Base-by-base conservation (phyloP, 2,329 filamentous ascomycete genomes). In the Cercospora zeae-maydis region DNA sequence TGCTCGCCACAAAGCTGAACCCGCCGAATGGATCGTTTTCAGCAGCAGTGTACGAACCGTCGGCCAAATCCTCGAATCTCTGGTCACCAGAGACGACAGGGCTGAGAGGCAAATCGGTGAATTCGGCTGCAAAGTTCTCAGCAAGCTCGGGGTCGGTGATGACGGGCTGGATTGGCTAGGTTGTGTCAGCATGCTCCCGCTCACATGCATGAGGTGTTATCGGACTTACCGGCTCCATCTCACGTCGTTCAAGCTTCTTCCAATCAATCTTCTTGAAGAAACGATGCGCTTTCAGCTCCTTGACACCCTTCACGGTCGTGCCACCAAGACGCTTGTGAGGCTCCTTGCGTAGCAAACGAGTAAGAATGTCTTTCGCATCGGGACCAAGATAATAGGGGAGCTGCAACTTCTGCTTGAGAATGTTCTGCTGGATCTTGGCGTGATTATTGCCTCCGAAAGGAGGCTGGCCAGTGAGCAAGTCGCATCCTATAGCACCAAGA, bases 201-300 rank as follows among this genome's bases (percentile, higher is more conserved):
- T 49, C 13, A 13, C 31, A n/a, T 13, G 2, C 30, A 30, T 30
- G 3, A 14, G 6, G 16, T 37, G 36, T 36, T 14, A 52, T 3
- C 2, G 4, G 11, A 65, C 66, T 65, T 62, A 67, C 67, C 13
- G 95, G 90, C 70, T 91, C 88, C 52, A 96, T 70, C 77, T 97
- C 91, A 36, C 93, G 85, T 30, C 85, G 86, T 66, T 90, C 92
- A 13, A 99, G 84, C 71, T 88, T 89, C 78, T 87, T 88, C 95
- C 95, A 99, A 79, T 99, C 88, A 72, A 99, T 96, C 80, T 92
- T 95, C 73, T 91, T 87, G 84, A 99, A 99, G 82, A 99, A 99
- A 9, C 95, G 87, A 75, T 99, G 95, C 66, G 88, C 88, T 82
- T 96, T 96, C 79, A 99, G 90, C 0, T 83, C 88, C 59, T 85